Evolutionary conservation across 768 basidiomycete genomes (phyloP), one percentile per base, ranked within the genome.

Genomic region (Suillus subalutaceus): DNA sequence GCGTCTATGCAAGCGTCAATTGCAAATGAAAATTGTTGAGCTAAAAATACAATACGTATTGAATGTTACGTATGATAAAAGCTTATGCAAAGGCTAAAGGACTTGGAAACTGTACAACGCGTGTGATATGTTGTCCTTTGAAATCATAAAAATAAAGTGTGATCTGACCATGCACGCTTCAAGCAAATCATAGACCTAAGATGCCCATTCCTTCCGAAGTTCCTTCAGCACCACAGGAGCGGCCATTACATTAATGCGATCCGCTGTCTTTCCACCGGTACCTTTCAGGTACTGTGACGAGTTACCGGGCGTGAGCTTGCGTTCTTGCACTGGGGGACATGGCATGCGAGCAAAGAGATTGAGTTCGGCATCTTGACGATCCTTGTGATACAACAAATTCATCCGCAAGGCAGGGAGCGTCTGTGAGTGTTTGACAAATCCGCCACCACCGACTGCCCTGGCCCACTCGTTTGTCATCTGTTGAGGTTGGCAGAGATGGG

Each of bases 401-500:
- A 50, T 50, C 5, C 1, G 2, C 23, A 50, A 50, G 48, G 23
- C 48, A 50, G 48, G 48, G 23, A 50, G 23, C 23, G 0, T 26
- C 5, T 13, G 48, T 50, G 48, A 26, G 23, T 2, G 2, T 50
- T 50, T 26, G 48, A 6, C 23, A 50, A 50, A 50, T 50, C 48
- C 0, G 2, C 48, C 13, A 15, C 48, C 5, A 13, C 48, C 13
- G 0, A 50, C 48, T 12, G 23, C 23, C 48, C 48, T 50, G 23
- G 48, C 48, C 48, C 48, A 50, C 23, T 50, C 2, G 10, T 50
- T 50, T 12, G 23, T 50, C 48, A 50, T 50, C 23, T 50, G 23
- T 50, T 50, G 48, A 50, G 48, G 23, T 12, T 50, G 48, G 48
- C 48, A 50, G 48, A 50, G 48, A 50, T 50, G 12, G 48, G 48